Evolutionary conservation across 2,329 filamentous ascomycete genomes (phyloP), one percentile per base, ranked within the genome.

Genomic region (Xylaria sp.): DNA sequence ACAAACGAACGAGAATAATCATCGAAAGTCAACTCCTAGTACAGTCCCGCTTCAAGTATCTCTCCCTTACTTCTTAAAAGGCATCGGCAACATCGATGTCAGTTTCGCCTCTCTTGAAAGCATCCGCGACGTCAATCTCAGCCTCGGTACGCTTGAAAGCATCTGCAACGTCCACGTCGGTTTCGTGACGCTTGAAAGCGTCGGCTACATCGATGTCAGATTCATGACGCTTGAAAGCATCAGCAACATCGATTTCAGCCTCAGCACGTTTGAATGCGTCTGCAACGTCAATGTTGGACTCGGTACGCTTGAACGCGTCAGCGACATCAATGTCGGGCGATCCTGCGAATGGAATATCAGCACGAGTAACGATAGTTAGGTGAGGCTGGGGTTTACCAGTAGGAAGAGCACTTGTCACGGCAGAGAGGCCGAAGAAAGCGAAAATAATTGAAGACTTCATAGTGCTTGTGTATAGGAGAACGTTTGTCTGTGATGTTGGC

Each of bases 311-410:
- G 41, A 44, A 44, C 12, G 41, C 41, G 18, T 59, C 59, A 18
- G 56, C 64, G n/a, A 55, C 64, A 34, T 66, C 64, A 44, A 56
- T 34, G 39, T 59, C 39, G 15, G 41, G 25, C n/a, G 58, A 61
- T n/a, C 32, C 46, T 61, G 39, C 9, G 25, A 60, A 37, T 4
- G 13, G 28, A 37, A 12, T 1, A 23, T 60, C n/a, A 60, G 18
- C 28, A 50, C 25, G 0, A 18, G 15, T 23, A 28, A 3, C 2
- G 10, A 12, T 20, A 50, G 9, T 15, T 50, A 37, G 13, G 2
- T 37, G 18, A 50, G 20, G 51, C 9, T 37, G n/a, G 5, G 2
- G 34, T n/a, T 20, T 60, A 60, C 57, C 41, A 23, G 41, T 50
- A 1, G 57, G 57, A 20, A 60, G 57, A 44, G 57, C 57, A 23